phyloP scores from a whole-genome alignment of 495 filamentous ascomycete species.

The Oidiodendron maius region DNA sequence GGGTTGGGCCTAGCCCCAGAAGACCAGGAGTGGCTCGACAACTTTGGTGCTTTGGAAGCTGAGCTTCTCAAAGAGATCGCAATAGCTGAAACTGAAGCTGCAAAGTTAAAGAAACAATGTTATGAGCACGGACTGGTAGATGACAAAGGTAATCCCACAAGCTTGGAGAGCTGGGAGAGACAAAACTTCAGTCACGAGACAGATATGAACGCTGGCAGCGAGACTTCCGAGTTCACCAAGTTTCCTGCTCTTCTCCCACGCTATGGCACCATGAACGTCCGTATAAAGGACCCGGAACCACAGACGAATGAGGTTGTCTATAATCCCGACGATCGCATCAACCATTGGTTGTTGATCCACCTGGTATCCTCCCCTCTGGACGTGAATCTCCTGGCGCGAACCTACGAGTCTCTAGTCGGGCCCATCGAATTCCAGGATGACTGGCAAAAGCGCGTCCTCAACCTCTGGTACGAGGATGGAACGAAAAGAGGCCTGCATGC shows the following conservation, averaged over 20 bases:
- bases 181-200: slow-evolving; percentile 1
- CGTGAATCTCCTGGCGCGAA: slow-evolving; percentile 11
- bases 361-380: slow-evolving; percentile 9
- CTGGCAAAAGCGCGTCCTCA: slow-evolving; percentile 10
- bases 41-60: background rate
- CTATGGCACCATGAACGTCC: background rate
- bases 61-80: background rate
- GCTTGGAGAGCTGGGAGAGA: slow-evolving; percentile 4
- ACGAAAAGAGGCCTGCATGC: background rate
- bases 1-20: slow-evolving; percentile 1
- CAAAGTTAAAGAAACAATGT: slow-evolving; percentile 3
- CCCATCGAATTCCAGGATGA: background rate
- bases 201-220: slow-evolving; percentile 2
- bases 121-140: slow-evolving; percentile 7
- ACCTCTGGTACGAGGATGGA: slow-evolving; percentile 12
- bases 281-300: background rate
- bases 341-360: slow-evolving; percentile 9
- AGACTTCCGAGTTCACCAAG: slow-evolving; percentile 10
- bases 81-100: background rate
- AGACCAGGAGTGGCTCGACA: slow-evolving; percentile 7
- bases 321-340: slow-evolving; percentile 1
- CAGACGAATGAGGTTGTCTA: background rate
- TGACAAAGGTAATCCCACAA: slow-evolving; percentile 8
- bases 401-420: background rate
- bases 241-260: slow-evolving; percentile 6